A percentile compares a stretch with the other conserved stretches of the same genome.
Conservation (phyloP, 306 rosid genomes). For the Ormosia emarginata region DNA sequence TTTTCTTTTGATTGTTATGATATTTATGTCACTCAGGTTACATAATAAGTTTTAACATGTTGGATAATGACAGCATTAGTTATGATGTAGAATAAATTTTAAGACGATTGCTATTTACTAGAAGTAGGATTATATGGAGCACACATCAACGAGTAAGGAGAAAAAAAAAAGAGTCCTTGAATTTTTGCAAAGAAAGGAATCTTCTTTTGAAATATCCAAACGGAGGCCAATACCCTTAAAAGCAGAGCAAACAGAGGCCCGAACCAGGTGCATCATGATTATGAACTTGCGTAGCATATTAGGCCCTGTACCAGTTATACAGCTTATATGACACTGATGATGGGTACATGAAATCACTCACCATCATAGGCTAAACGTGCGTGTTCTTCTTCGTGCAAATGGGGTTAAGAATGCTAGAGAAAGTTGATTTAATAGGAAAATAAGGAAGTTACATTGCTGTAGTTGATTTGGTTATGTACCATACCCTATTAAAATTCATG, state of each 20-base stretch:
- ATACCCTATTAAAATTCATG: not conserved
- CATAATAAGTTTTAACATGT: not conserved
- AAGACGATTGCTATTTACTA: not conserved
- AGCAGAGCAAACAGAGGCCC: constrained; percentile 15
- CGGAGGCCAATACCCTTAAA: not conserved
- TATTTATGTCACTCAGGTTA: not conserved
- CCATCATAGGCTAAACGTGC: not conserved
- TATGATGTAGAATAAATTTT: not conserved
- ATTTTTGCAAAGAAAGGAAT: not conserved
- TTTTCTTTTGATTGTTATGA: not conserved
- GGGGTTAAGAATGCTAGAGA: not conserved
- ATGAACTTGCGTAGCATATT: not conserved
- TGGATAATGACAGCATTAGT: not conserved
- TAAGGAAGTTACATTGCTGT: not conserved
- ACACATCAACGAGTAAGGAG: not conserved
- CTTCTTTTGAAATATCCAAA: not conserved
- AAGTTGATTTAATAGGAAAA: not conserved
- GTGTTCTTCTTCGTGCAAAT: not conserved
- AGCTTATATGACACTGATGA: not conserved
- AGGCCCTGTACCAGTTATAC: not conserved
- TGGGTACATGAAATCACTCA: not conserved
- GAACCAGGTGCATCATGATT: not conserved
- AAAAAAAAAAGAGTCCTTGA: not conserved
- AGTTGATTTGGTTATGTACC: not conserved
- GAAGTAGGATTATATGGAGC: not conserved